phyloP scores from a whole-genome alignment of 2,329 filamentous ascomycete species.

The Colletotrichum agaves region DNA sequence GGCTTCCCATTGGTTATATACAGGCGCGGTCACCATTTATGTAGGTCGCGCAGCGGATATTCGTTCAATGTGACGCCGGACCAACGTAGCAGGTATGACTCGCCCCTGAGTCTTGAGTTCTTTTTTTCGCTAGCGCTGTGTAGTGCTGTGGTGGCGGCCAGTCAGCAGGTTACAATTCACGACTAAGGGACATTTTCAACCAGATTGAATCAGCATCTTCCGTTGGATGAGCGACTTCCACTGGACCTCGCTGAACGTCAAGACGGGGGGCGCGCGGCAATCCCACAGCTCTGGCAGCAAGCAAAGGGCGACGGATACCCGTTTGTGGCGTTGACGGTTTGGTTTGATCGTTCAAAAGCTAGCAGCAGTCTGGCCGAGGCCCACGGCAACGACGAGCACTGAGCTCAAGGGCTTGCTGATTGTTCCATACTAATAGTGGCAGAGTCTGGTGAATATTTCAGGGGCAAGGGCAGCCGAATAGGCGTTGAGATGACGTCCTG shows the following conservation, averaged over 20 bases:
- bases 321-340: conserved; percentile 28
- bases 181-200: no score
- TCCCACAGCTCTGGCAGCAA: conserved; percentile 7
- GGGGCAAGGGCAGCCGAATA: conserved; percentile 10
- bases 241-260: background rate
- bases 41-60: conserved; percentile 18
- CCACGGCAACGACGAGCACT: conserved; percentile 11
- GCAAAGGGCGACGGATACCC: background rate
- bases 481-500: conserved; percentile 13
- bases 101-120: conserved; percentile 25
- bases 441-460: conserved; percentile 5
- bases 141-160: conserved; percentile 32
- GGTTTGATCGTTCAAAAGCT: background rate
- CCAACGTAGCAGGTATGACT: conserved; percentile 21
- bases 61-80: conserved; percentile 27
- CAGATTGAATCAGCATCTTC: background rate
- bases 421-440: background rate
- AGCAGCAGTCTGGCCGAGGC: conserved; percentile 10
- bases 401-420: conserved; percentile 13
- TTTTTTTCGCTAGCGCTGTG: conserved; percentile 23
- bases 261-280: conserved; percentile 1
- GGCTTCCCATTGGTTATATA: conserved; percentile 15
- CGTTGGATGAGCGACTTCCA: conserved; percentile 1
- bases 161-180: no score
- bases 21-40: conserved; percentile 1